Evolutionary conservation across 805 yeast species (phyloP).

Genomic region (Suhomyces canberraensis): DNA sequence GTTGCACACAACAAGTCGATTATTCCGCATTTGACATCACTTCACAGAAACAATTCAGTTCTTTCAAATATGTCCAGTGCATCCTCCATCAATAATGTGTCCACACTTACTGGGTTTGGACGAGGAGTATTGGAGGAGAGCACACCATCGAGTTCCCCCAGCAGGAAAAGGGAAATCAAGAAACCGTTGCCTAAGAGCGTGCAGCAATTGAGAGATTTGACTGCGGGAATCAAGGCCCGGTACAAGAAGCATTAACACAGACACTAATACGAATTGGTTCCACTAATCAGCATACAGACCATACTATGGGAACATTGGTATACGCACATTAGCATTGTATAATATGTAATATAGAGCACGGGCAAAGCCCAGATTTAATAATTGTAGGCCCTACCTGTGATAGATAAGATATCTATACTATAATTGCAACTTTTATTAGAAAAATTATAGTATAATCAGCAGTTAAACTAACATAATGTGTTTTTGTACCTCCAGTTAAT

Average conservation of each 20-base stretch:
- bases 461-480: too few species aligned
- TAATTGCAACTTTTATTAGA: too few species aligned
- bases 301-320: not conserved
- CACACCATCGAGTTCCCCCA: slow-evolving; percentile 33
- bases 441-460: too few species aligned
- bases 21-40: slow-evolving; percentile 9
- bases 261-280: too few species aligned
- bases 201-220: slow-evolving; percentile 21
- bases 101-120: slow-evolving; percentile 34
- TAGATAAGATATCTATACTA: too few species aligned
- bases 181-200: slow-evolving; percentile 19
- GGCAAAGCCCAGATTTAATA: too few species aligned
- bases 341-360: slow-evolving; percentile 3
- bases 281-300: too few species aligned
- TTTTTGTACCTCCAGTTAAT: too few species aligned
- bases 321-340: slow-evolving; percentile 4
- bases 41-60: slow-evolving; percentile 8
- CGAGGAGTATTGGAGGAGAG: slow-evolving; percentile 37
- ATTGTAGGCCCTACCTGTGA: too few species aligned
- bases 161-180: slow-evolving; percentile 2
- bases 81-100: slow-evolving; percentile 20
- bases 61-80: slow-evolving; percentile 16
- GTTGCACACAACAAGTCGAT: slow-evolving; percentile 8
- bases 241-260: slow-evolving; percentile 3
- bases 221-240: slow-evolving; percentile 15